Evolutionary conservation across 2,329 filamentous ascomycete species (phyloP).

Genomic region (Penicillium freii): DNA sequence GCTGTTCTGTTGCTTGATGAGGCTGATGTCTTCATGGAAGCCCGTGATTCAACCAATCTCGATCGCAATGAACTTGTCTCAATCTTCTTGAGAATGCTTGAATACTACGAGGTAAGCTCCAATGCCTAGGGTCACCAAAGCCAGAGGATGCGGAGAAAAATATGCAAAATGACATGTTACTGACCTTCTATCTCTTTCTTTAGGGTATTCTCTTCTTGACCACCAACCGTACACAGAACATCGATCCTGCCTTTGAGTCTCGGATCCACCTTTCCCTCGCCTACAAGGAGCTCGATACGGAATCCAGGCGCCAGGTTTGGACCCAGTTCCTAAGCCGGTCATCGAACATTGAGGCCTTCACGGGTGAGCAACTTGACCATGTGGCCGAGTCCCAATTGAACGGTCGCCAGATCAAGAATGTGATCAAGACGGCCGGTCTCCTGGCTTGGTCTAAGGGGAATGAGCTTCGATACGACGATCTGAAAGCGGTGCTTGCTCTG

Average conservation of each 20-base stretch:
- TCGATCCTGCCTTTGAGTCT: slow-evolving; percentile 52
- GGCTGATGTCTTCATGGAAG: slow-evolving; percentile 37
- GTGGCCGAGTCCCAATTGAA: slow-evolving; percentile 27
- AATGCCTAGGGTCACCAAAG: too few relatives aligned
- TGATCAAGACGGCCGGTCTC: slow-evolving; percentile 44
- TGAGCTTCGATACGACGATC: slow-evolving; percentile 21
- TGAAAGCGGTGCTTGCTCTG: slow-evolving; percentile 19
- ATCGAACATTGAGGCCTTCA: slow-evolving; percentile 17
- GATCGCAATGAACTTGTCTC: slow-evolving; percentile 49
- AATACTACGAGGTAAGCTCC: slow-evolving; percentile 29
- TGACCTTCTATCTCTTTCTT: slow-evolving; percentile 37
- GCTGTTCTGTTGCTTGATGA: slow-evolving; percentile 54
- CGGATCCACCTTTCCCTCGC: slow-evolving; percentile 43
- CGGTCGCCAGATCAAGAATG: slow-evolving; percentile 47
- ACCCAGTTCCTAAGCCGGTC: slow-evolving; percentile 41
- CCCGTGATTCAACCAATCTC: slow-evolving; percentile 42
- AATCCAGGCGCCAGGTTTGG: slow-evolving; percentile 45
- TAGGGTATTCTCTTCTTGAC: slow-evolving; percentile 51
- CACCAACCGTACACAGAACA: slow-evolving; percentile 50
- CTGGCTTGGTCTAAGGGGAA: slow-evolving; percentile 32
- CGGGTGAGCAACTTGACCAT: slow-evolving; percentile 23
- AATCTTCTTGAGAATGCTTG: slow-evolving; percentile 32
- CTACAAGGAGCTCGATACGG: slow-evolving; percentile 42
- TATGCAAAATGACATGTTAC: slow-evolving; percentile 23
- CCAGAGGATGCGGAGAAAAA: neutral